A percentile compares a stretch with the other conserved stretches of the same genome.
These are phyloP conservation scores for Tillandsia leiboldiana DNA, from an alignment of 176 grass and related monocot genomes.

Conservation along the genomic window DNA sequence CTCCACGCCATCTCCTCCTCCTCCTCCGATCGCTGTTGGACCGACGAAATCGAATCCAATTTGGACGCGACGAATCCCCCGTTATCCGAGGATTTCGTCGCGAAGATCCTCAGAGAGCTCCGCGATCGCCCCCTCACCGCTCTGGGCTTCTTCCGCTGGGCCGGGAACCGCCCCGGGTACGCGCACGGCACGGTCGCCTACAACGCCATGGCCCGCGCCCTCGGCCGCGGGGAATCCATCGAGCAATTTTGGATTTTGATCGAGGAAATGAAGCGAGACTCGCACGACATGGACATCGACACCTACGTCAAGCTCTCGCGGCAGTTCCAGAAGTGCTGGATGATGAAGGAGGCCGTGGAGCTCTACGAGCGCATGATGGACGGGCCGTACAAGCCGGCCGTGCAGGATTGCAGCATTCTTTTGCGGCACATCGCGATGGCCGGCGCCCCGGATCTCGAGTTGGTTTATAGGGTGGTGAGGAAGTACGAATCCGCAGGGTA, in stretches of 20 bases:
- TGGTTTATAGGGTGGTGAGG: constrained; percentile 53
- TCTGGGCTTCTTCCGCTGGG: constrained; percentile 72
- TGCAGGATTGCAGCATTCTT: constrained; percentile 50
- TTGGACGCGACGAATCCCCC: constrained; percentile 23
- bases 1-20: constrained; percentile 11
- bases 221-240: constrained; percentile 46
- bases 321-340: constrained; percentile 56
- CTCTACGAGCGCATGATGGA: constrained; percentile 96
- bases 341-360: constrained; percentile 53
- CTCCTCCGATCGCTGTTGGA: constrained; percentile 11
- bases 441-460: constrained; percentile 39
- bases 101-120: constrained; percentile 51
- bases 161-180: constrained; percentile 21
- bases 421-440: constrained; percentile 55
- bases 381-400: constrained; percentile 59
- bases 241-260: constrained; percentile 55
- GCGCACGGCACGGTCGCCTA: constrained; percentile 41
- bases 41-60: constrained; percentile 23
- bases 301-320: constrained; percentile 69
- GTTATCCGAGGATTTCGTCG: constrained; percentile 40
- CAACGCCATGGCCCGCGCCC: constrained; percentile 64
- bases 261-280: constrained; percentile 47
- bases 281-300: constrained; percentile 65
- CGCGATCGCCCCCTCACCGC: constrained; percentile 42
- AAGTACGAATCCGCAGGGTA: constrained; percentile 54